phyloP scores from a whole-genome alignment of 2,329 filamentous ascomycete genomes.

The Furcasterigmium furcatum region DNA sequence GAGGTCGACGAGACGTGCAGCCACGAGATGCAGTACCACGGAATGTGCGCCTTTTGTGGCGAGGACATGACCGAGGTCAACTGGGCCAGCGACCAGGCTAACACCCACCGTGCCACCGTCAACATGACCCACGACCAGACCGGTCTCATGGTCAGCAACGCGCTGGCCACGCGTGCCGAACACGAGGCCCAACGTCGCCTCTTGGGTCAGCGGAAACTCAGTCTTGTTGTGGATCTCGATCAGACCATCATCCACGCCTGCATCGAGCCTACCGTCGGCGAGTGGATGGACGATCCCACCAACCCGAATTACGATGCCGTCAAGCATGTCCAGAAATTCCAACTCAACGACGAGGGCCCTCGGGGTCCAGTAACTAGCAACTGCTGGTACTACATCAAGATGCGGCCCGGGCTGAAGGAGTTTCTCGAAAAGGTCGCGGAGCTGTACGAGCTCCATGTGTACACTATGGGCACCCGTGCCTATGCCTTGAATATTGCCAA shows the following conservation, averaged over 20 bases:
- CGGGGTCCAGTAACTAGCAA: slow-evolving; percentile 59
- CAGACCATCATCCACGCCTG: slow-evolving; percentile 98
- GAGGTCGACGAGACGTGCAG: slow-evolving; percentile 88
- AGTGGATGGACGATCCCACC: slow-evolving; percentile 85
- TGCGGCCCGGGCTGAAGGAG: slow-evolving; percentile 78
- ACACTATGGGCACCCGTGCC: slow-evolving; percentile 98
- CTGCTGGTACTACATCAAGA: slow-evolving; percentile 98
- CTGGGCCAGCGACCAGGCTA: slow-evolving; percentile 73
- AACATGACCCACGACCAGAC: slow-evolving; percentile 94
- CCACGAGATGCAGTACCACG: slow-evolving; percentile 87
- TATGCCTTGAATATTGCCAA: slow-evolving; percentile 90
- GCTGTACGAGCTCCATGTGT: slow-evolving; percentile 93
- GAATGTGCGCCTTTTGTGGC: slow-evolving; percentile 87
- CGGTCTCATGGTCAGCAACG: slow-evolving; percentile 77
- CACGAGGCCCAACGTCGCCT: slow-evolving; percentile 83
- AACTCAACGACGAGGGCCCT: slow-evolving; percentile 81
- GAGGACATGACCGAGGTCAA: slow-evolving; percentile 92
- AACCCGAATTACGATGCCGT: slow-evolving; percentile 92
- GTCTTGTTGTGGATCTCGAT: slow-evolving; percentile 92
- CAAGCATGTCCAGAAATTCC: slow-evolving; percentile 83
- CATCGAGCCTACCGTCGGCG: slow-evolving; percentile 91
- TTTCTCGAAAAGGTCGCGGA: slow-evolving; percentile 77
- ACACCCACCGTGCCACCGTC: slow-evolving; percentile 84
- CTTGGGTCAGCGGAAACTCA: slow-evolving; percentile 77
- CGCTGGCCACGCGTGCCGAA: slow-evolving; percentile 78